Base-by-base conservation (phyloP, 495 filamentous ascomycete genomes). In the Sporormia fimetaria region DNA sequence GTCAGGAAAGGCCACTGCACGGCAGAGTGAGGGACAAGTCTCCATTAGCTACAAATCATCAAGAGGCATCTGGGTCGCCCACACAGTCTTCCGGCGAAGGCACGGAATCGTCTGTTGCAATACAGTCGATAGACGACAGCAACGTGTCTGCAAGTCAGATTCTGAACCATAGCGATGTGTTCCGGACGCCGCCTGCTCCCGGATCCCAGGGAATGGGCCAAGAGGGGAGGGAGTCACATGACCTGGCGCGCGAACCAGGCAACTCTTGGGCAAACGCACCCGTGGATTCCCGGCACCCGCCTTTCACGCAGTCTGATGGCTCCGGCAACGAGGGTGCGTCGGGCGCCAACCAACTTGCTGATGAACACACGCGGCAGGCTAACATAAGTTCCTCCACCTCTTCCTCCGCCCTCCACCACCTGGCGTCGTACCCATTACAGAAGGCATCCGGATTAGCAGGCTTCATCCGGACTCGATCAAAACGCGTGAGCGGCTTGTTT, bases 81-180 rank as follows among this genome's bases (percentile, higher is more conserved):
- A 73, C 78, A 1, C 78, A 80, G 49, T 87, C 82, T 11, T 57
- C 82, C 7, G 83, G 81, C 30, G 68, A 59, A 26, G 78, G 77
- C 6, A 80, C 74, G 16, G 71, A 78, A 26, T 85, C 83, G 12
- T 80, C 78, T 10, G 67, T 74, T 9, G 64, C 78, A 11, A 64
- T 75, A 8, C 76, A 83, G n/a, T 81, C 77, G 3, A 76, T 76
- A 54, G 80, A 84, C 28, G 81, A 86, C 26, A 83, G 71, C 4
- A 70, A 68, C 31, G 75, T 74, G 28, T 90, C 88, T 26, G 87
- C 82, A 7, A 95, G 90, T 59, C 83, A 92, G 57, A 94, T 96
- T 11, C 64, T 98, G 9, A 71, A 74, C 30, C 74, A 81, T 16
- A 93, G 84, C 46, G 85, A 90, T 55, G 81, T 93, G 12, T 95